Percentiles rank a stretch among this genome's conserved stretches.
These are phyloP conservation scores for Acanthamoeba divionensis DNA, from an alignment of 208 protist genomes.

Conservation along the genomic window DNA sequence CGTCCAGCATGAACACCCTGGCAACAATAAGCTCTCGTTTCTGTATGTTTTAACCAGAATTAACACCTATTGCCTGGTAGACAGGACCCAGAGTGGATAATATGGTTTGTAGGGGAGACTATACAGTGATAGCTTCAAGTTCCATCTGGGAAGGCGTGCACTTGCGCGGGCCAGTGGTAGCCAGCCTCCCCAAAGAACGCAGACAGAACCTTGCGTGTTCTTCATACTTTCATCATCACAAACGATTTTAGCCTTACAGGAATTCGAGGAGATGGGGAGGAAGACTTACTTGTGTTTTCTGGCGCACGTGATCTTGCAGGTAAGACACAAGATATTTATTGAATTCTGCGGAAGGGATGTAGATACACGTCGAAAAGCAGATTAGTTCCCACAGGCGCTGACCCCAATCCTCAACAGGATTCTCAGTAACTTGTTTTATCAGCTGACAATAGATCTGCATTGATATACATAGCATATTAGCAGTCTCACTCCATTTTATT, in stretches of 20 bases:
- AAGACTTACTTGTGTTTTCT: too few relatives aligned
- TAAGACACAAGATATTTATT: slow-evolving; percentile 40
- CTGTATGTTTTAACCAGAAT: too few relatives aligned
- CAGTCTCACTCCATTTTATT: too few relatives aligned
- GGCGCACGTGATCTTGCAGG: too few relatives aligned
- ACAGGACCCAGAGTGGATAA: too few relatives aligned
- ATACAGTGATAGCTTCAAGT: slow-evolving; percentile 45
- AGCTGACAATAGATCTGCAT: slow-evolving; percentile 32
- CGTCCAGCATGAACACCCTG: slow-evolving; percentile 46
- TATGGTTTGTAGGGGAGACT: too few relatives aligned
- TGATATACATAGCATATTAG: neutral
- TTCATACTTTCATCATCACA: too few relatives aligned
- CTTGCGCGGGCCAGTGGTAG: slow-evolving; percentile 18
- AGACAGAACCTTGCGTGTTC: too few relatives aligned
- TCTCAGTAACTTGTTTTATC: slow-evolving; percentile 22
- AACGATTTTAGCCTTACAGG: too few relatives aligned
- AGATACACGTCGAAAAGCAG: slow-evolving; percentile 9
- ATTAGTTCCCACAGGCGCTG: slow-evolving; percentile 38
- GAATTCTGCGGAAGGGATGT: neutral
- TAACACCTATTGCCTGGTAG: too few relatives aligned
- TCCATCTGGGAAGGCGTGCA: slow-evolving; percentile 38
- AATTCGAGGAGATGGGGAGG: too few relatives aligned
- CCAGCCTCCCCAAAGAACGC: neutral
- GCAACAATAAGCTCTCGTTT: slow-evolving; percentile 34
- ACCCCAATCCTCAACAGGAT: neutral